Evolutionary conservation across 2,329 filamentous ascomycete genomes (phyloP).

Genomic region (Eurotiales sp.): DNA sequence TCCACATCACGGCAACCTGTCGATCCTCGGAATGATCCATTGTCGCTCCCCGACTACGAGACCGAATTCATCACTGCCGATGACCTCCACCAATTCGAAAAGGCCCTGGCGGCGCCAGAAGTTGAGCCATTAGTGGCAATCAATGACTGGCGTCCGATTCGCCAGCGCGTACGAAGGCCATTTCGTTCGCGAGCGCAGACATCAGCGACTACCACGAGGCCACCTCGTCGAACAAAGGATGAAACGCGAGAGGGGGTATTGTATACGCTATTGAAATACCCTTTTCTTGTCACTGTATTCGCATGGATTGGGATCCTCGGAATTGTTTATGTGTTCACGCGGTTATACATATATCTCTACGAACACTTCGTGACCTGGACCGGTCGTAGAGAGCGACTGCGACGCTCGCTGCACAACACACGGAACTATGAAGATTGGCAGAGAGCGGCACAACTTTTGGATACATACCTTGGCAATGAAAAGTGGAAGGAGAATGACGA

Average conservation of each 20-base stretch:
- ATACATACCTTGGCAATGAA: slow-evolving; percentile 71
- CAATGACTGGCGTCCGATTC: slow-evolving; percentile 92
- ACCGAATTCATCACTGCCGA: slow-evolving; percentile 70
- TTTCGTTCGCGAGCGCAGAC: slow-evolving; percentile 34
- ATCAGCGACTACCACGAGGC: not conserved
- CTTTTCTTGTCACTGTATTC: slow-evolving; percentile 73
- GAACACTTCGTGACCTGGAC: slow-evolving; percentile 90
- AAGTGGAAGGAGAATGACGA: slow-evolving; percentile 50
- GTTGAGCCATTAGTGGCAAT: slow-evolving; percentile 75
- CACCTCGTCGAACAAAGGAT: slow-evolving; percentile 62
- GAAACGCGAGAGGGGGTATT: slow-evolving; percentile 93
- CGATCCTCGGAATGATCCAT: slow-evolving; percentile 62
- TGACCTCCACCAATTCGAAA: slow-evolving; percentile 74
- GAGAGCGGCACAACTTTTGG: slow-evolving; percentile 70
- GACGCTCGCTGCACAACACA: slow-evolving; percentile 67
- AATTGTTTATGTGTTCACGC: slow-evolving; percentile 71
- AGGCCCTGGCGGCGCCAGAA: slow-evolving; percentile 78
- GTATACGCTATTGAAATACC: slow-evolving; percentile 88
- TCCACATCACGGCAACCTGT: slow-evolving; percentile 9
- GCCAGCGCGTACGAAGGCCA: slow-evolving; percentile 60
- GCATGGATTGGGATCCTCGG: slow-evolving; percentile 75
- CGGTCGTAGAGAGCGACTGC: slow-evolving; percentile 68
- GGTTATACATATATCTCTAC: slow-evolving; percentile 87
- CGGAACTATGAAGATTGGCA: slow-evolving; percentile 82
- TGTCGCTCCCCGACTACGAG: slow-evolving; percentile 72